Base-by-base conservation (phyloP, 129 eudicot species). In the Ambrosia artemisiifolia region DNA sequence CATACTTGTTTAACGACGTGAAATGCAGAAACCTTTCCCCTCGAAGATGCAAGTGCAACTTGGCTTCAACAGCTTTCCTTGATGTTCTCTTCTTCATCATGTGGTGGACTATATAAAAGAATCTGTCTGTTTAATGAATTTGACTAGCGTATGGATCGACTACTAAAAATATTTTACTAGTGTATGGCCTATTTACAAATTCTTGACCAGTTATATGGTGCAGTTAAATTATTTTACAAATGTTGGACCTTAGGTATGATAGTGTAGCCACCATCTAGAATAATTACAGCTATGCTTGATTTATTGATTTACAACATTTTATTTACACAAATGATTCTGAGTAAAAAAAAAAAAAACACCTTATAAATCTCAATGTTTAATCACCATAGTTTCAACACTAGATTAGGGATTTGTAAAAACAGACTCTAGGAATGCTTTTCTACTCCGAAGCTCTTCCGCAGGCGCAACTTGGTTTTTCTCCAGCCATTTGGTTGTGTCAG, bases 251-350 rank as follows among this genome's bases (percentile, higher is more conserved):
- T 40, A 6, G 66, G 75, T 71, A 71, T 71, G 7, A 66, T 38
- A 13, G 75, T 71, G 4, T 55, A 71, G 0, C 75, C 75, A 56
- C 75, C 75, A 12, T 55, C 75, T 12, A 71, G 66, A 40, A 63
- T 49, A n/a, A 73, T 42, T 18, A 48, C 51, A 14, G 48, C 11
- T 7, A 73, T 71, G 10, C 71, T 32, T 2, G 71, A 49, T 38
- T 38, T 38, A 38, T 38, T 38, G 43, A 38, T 38, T 38, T 38
- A 38, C 43, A 38, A 38, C 43, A 38, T 38, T 38, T 36, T 38
- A 38, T 38, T 38, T 40, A 40, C 44, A 40, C 7, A 2, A 6
- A 40, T 2, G 10, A 40, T 40, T 40, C 44, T 40, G 44, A 2
- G 7, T 2, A 10, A 40, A 5, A 36, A 36, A 53, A 32, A 7